Evolutionary conservation across 805 yeast species (phyloP).

Genomic region (Diddensiella santjacobensis): DNA sequence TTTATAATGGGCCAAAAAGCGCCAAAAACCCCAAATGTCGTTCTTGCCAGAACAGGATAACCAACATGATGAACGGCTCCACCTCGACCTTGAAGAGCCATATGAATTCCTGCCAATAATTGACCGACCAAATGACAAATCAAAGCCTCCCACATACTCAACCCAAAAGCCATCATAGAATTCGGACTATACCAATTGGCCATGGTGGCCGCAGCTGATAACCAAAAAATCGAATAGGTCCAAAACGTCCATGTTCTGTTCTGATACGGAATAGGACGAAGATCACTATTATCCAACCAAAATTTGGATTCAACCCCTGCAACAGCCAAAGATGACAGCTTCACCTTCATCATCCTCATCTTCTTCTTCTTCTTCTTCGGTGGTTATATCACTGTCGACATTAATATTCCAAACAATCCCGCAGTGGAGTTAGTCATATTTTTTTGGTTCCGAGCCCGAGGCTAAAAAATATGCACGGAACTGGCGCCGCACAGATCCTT

Average conservation of each 20-base stretch:
- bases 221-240: slow-evolving; percentile 16
- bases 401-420: no score
- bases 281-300: slow-evolving; percentile 17
- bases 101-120: slow-evolving; percentile 14
- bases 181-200: slow-evolving; percentile 17
- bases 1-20: slow-evolving; percentile 17
- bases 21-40: slow-evolving; percentile 18
- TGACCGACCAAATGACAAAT: slow-evolving; percentile 18
- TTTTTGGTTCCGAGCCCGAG: no score
- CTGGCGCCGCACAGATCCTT: no score
- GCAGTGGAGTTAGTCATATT: no score
- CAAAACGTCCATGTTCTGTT: slow-evolving; percentile 15
- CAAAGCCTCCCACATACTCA: slow-evolving; percentile 16
- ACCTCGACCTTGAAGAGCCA: slow-evolving; percentile 16
- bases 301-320: not conserved
- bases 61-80: slow-evolving; percentile 21
- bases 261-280: slow-evolving; percentile 11
- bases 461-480: no score
- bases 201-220: slow-evolving; percentile 16
- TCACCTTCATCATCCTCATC: not conserved
- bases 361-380: not conserved
- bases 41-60: slow-evolving; percentile 18
- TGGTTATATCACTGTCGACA: not conserved
- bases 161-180: slow-evolving; percentile 13
- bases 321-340: not conserved